These are phyloP conservation scores for Ephemerocybe angulata DNA, from an alignment of 768 basidiomycete species.

Conservation along the genomic window DNA sequence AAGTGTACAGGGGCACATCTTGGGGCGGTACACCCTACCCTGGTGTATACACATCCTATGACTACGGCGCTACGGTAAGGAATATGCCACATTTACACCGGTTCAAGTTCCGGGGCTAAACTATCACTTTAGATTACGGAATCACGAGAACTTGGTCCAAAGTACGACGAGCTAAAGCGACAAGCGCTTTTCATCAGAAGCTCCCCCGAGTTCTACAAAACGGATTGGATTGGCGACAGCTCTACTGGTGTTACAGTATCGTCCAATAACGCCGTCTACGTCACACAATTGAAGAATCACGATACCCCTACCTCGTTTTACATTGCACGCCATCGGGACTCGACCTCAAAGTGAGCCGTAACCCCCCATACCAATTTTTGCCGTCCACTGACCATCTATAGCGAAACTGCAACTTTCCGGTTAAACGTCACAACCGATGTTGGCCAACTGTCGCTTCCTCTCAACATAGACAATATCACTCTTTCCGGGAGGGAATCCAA, in stretches of 20 bases:
- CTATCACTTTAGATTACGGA: constrained; percentile 65
- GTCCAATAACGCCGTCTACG: constrained; percentile 47
- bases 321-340: constrained; percentile 2
- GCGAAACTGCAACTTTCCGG: constrained; percentile 51
- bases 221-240: constrained; percentile 66
- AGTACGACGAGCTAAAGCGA: constrained; percentile 75
- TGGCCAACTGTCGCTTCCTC: constrained; percentile 55
- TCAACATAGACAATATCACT: constrained; percentile 47
- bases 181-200: constrained; percentile 77
- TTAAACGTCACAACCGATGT: constrained; percentile 53
- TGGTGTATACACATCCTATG: constrained; percentile 76
- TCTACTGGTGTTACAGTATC: constrained; percentile 42
- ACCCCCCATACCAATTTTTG: too few relatives aligned
- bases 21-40: constrained; percentile 82
- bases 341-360: constrained; percentile 1
- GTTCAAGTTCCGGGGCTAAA: neutral
- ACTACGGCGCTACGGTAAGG: constrained; percentile 66
- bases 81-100: neutral
- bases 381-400: constrained; percentile 18
- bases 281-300: constrained; percentile 64
- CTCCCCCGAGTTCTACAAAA: constrained; percentile 77
- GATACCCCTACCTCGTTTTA: constrained; percentile 66
- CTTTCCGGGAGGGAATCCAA: constrained; percentile 73
- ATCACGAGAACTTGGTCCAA: constrained; percentile 58
- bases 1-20: constrained; percentile 74